A percentile compares a stretch with the other conserved stretches of the same genome.
phyloP scores from a whole-genome alignment of 2,329 filamentous ascomycete species.

The Venturia effusa region DNA sequence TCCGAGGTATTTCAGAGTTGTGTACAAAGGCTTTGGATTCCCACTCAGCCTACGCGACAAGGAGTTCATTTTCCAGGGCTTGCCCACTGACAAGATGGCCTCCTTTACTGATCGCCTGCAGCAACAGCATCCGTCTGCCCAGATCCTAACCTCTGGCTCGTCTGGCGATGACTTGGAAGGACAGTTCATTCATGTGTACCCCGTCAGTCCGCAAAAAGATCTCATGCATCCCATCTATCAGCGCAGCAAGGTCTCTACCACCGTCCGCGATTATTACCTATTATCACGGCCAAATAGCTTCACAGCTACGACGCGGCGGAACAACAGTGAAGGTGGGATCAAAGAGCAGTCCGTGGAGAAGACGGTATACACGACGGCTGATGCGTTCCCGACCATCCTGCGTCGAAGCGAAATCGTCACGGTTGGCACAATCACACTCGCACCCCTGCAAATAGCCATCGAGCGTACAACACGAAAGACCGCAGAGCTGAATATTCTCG shows the following conservation, averaged over 20 bases:
- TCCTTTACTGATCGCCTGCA: conserved; percentile 88
- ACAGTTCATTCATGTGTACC: conserved; percentile 75
- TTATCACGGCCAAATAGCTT: conserved; percentile 69
- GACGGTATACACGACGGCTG: conserved; percentile 69
- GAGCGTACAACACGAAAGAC: conserved; percentile 89
- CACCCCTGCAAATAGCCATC: conserved; percentile 74
- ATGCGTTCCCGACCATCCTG: conserved; percentile 84
- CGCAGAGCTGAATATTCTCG: conserved; percentile 65
- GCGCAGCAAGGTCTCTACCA: conserved; percentile 69
- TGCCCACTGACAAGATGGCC: conserved; percentile 62
- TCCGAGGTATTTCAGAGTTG: conserved; percentile 83
- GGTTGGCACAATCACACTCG: conserved; percentile 54
- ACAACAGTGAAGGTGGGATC: conserved; percentile 54
- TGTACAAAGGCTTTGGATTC: conserved; percentile 84
- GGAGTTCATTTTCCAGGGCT: conserved; percentile 83
- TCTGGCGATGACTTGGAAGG: conserved; percentile 74
- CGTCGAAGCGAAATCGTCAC: conserved; percentile 75
- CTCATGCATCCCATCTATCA: conserved; percentile 76
- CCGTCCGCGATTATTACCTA: conserved; percentile 77
- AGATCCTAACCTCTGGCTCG: conserved; percentile 60
- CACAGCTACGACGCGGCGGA: conserved; percentile 62
- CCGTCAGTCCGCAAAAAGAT: conserved; percentile 74
- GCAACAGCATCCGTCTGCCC: conserved; percentile 75
- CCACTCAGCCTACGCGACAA: conserved; percentile 73
- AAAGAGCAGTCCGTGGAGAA: conserved; percentile 74